Evolutionary conservation across 306 rosid species (phyloP).

Genomic region (Cicer cuneatum): DNA sequence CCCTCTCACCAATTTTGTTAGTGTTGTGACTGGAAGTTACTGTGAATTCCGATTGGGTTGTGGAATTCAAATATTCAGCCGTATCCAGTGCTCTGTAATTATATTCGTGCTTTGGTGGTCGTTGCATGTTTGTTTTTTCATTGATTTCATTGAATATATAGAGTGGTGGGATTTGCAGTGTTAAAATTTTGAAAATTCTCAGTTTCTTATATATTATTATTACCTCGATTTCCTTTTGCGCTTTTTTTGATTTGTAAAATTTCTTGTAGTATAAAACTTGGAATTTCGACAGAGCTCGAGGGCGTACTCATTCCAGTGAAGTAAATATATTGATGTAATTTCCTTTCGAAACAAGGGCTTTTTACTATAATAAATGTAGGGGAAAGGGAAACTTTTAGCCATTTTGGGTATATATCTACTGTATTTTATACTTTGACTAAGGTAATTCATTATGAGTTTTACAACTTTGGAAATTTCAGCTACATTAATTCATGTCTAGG

Average conservation of each 20-base stretch:
- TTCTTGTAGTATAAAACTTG: neutral
- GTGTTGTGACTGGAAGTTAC: slow-evolving; percentile 36
- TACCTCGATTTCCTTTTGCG: neutral
- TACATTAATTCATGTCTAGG: neutral
- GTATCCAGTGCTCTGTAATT: no score
- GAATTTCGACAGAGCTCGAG: neutral
- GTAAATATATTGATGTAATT: neutral
- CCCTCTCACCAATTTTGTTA: neutral
- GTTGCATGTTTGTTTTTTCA: neutral
- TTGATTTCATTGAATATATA: slow-evolving; percentile 18
- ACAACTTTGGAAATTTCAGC: neutral
- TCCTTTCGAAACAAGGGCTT: neutral
- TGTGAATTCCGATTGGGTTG: slow-evolving; percentile 35
- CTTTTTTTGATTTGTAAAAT: slow-evolving; percentile 20
- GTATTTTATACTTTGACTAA: neutral
- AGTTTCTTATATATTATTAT: neutral
- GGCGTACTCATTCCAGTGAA: neutral
- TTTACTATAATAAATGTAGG: neutral
- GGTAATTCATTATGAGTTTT: neutral
- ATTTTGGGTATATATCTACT: neutral
- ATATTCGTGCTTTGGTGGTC: neutral
- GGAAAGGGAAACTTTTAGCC: neutral
- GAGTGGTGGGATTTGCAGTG: neutral
- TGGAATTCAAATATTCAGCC: slow-evolving; percentile 23
- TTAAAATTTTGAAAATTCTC: neutral